These are phyloP conservation scores for Cytospora mali DNA, from an alignment of 2,329 filamentous ascomycete genomes.

Conservation along the genomic window DNA sequence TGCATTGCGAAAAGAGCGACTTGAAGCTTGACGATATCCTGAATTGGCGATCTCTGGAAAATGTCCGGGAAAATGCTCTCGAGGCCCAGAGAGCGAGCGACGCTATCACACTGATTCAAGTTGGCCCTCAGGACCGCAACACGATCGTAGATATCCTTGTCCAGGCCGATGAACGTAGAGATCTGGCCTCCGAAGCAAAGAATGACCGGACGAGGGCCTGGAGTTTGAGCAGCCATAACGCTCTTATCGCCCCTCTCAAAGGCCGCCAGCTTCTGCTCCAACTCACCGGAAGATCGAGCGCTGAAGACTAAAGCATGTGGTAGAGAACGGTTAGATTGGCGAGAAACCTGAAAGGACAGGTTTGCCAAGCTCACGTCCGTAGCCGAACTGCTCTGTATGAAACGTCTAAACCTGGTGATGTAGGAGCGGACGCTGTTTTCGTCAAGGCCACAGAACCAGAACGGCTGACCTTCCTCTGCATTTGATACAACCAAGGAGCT, in stretches of 20 bases:
- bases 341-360: slow-evolving; percentile 38
- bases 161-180: slow-evolving; percentile 37
- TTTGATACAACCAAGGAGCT: no score
- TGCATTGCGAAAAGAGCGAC: slow-evolving; percentile 43
- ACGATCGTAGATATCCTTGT: slow-evolving; percentile 35
- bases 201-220: background rate
- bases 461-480: background rate
- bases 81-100: slow-evolving; percentile 27
- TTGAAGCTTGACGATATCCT: slow-evolving; percentile 37
- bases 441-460: slow-evolving; percentile 13
- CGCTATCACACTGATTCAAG: slow-evolving; percentile 32
- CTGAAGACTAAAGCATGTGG: slow-evolving; percentile 33
- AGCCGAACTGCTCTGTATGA: background rate
- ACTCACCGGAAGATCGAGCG: slow-evolving; percentile 33
- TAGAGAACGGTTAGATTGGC: slow-evolving; percentile 36
- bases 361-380: slow-evolving; percentile 18
- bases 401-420: background rate
- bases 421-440: background rate
- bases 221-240: background rate
- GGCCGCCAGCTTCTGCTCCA: slow-evolving; percentile 22
- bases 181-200: slow-evolving; percentile 31
- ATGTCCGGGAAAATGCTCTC: slow-evolving; percentile 38
- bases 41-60: slow-evolving; percentile 34
- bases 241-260: background rate
- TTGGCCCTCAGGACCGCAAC: slow-evolving; percentile 32